Evolutionary conservation across 371 early-diverging fungal genomes (phyloP), one percentile per base, ranked within the genome.

Genomic region (Mortierella sp.): DNA sequence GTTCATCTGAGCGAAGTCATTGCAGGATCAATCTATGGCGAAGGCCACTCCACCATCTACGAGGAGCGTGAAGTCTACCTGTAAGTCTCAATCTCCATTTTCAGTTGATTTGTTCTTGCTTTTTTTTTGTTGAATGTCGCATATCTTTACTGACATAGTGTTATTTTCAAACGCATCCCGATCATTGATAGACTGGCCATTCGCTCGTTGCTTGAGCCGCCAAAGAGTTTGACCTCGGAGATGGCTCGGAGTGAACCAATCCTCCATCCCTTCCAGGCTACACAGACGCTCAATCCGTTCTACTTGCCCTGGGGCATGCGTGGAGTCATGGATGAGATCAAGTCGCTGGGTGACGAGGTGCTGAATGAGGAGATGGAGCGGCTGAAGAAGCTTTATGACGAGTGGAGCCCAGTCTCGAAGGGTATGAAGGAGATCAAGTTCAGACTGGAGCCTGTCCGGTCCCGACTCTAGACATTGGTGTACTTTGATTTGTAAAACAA

Each of bases 241-340:
- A n/a, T 48, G 55, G 66, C 66, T 40, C 64, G 78, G 26, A 71
- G 79, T 44, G 77, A 80, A 14, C 79, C 84, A 4, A 61, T 71
- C 29, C n/a, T 91, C 45, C 79, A 88, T 4, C 77, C 82, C 1
- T 91, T 93, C 71, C 79, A 83, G 31, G 92, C 92, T 58, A 86
- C 88, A 47, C 74, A 85, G 22, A 89, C 88, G 40, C 85, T 92
- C 41, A 98, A 98, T 67, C 97, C 97, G 13, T 96, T 92, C 78
- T 95, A 91, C 80, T 83, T 98, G 4, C 97, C 98, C 6, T 97
- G 97, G 97, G 94, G 94, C 5, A 92, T 98, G 92, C 95, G 95
- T 14, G 92, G 93, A 8, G 87, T 98, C 26, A 86, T 90, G 71
- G 90, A 90, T 4, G 95, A 96, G 70, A 86, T 90, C 22, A 73